A percentile compares a stretch with the other conserved stretches of the same genome.
phyloP scores from a whole-genome alignment of 805 yeast species.

The Yamadazyma tumulicola region DNA sequence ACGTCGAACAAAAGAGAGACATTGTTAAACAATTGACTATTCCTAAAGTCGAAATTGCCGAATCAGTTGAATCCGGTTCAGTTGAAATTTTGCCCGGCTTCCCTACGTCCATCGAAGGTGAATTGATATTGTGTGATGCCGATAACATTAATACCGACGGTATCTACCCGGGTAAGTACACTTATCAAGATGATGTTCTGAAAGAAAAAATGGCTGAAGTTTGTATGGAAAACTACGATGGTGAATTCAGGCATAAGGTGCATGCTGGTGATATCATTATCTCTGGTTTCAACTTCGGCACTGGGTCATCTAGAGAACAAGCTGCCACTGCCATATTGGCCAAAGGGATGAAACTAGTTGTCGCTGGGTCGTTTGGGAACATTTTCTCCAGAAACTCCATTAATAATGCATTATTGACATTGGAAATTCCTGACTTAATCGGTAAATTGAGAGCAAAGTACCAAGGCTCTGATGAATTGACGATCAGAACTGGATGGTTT shows the following conservation, averaged over 20 bases:
- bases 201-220: conserved; percentile 97
- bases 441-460: conserved; percentile 70
- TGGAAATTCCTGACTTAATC: conserved; percentile 89
- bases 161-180: conserved; percentile 97
- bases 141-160: conserved; percentile 98
- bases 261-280: conserved; percentile 85
- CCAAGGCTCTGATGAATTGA: conserved; percentile 59
- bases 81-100: conserved; percentile 86
- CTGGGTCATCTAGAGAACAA: conserved; percentile 98
- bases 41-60: conserved; percentile 28
- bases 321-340: conserved; percentile 99
- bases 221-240: conserved; percentile 98
- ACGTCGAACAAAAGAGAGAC: conserved; percentile 37
- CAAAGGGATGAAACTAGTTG: conserved; percentile 86
- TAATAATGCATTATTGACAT: conserved; percentile 90
- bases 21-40: conserved; percentile 45
- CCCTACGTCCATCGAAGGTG: conserved; percentile 88
- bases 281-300: conserved; percentile 94
- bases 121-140: conserved; percentile 91
- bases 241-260: conserved; percentile 79
- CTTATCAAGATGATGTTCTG: conserved; percentile 96
- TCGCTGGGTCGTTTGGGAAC: conserved; percentile 96
- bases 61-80: conserved; percentile 31
- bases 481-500: conserved; percentile 93
- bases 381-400: conserved; percentile 94